phyloP scores from a whole-genome alignment of 2,329 filamentous ascomycete species.

The Trichoderma citrinoviride region DNA sequence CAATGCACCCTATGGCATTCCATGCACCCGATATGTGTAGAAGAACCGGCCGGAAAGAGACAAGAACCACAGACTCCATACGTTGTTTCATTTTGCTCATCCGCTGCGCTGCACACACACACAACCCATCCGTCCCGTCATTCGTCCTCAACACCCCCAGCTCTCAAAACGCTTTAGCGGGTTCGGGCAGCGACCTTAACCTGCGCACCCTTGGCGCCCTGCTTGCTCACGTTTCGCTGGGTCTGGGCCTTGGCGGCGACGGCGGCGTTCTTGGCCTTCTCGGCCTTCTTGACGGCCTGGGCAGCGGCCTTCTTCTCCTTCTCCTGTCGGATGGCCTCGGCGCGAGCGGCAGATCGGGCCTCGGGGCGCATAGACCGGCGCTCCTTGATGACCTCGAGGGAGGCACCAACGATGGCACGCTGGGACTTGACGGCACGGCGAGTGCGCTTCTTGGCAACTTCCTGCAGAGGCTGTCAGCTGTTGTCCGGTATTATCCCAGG shows the following conservation, averaged over 20 bases:
- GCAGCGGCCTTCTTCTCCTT: conserved; percentile 96
- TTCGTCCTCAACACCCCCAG: background rate
- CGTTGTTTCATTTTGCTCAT: conserved; percentile 21
- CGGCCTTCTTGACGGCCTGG: conserved; percentile 93
- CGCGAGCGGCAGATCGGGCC: conserved; percentile 87
- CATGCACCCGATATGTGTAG: conserved; percentile 42
- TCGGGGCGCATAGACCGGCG: conserved; percentile 91
- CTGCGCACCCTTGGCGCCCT: conserved; percentile 88
- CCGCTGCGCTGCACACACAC: background rate
- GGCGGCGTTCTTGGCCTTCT: conserved; percentile 94
- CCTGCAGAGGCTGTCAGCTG: conserved; percentile 61
- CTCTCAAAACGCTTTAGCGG: conserved; percentile 55
- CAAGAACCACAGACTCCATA: conserved; percentile 43
- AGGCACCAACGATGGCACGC: conserved; percentile 98
- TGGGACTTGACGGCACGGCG: conserved; percentile 98
- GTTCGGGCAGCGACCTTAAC: conserved; percentile 81
- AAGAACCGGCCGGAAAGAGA: conserved; percentile 45
- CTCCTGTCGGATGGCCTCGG: conserved; percentile 88
- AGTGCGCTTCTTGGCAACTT: conserved; percentile 99
- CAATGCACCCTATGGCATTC: conserved; percentile 44
- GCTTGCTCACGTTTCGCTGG: conserved; percentile 86
- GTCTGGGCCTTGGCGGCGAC: conserved; percentile 72
- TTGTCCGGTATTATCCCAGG: background rate
- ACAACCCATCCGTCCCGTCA: background rate
- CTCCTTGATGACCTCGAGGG: conserved; percentile 99